Evolutionary conservation across 805 yeast species (phyloP).

Genomic region (Metschnikowia koreensis): DNA sequence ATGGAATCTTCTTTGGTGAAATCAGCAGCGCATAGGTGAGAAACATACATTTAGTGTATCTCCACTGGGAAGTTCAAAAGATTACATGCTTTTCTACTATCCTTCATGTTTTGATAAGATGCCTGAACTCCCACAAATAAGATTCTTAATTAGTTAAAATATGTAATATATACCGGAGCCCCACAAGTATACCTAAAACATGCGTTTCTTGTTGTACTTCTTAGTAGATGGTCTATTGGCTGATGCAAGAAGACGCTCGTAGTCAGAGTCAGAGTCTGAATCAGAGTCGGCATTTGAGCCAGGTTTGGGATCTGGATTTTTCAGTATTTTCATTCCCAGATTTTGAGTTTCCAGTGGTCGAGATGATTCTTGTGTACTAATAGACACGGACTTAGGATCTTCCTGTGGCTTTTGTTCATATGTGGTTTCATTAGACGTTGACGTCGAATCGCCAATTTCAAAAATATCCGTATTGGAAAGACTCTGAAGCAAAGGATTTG

Average conservation of each 20-base stretch:
- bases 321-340: too few species aligned
- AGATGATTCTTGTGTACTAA: too few species aligned
- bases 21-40: conserved; percentile 3
- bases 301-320: too few species aligned
- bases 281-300: neutral
- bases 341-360: neutral
- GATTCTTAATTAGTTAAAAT: too few species aligned
- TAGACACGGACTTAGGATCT: too few species aligned
- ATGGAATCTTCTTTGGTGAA: conserved; percentile 77
- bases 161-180: too few species aligned
- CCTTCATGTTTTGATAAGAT: too few species aligned
- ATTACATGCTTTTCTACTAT: too few species aligned
- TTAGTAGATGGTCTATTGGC: conserved; percentile 10
- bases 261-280: conserved; percentile 16
- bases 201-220: conserved; percentile 13
- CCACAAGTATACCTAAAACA: neutral
- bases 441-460: neutral
- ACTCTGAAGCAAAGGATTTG: neutral
- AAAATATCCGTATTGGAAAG: neutral
- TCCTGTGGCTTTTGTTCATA: too few species aligned
- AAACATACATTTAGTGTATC: too few species aligned
- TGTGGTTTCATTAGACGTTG: neutral
- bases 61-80: too few species aligned
- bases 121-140: too few species aligned
- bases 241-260: conserved; percentile 16